phyloP scores from a whole-genome alignment of 202 grass and related monocot species.

The Sporobolus alterniflorus region DNA sequence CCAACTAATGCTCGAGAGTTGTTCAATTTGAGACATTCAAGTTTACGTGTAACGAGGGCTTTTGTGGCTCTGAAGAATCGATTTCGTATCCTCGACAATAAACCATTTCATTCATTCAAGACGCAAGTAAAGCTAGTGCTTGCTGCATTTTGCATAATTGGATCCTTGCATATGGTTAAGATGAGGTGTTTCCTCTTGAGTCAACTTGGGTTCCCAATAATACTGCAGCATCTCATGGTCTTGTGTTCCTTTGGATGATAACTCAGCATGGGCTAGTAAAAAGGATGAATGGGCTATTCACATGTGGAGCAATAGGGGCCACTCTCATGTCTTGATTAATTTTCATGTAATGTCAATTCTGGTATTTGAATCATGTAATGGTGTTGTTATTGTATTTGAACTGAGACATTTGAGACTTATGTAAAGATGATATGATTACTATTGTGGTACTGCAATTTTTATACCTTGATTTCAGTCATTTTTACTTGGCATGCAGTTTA shows the following conservation, averaged over 20 bases:
- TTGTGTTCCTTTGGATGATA: background rate
- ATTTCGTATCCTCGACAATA: background rate
- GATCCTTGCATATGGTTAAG: background rate
- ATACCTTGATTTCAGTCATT: no score
- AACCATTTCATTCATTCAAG: background rate
- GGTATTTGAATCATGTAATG: no score
- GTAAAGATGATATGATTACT: no score
- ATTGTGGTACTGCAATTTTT: no score
- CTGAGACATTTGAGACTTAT: no score
- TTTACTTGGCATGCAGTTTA: no score
- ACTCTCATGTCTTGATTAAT: no score
- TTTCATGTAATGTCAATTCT: no score
- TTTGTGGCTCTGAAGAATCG: background rate
- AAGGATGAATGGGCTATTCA: background rate
- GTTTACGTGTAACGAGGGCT: background rate
- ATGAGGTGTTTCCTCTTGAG: background rate
- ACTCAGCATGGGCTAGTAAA: background rate
- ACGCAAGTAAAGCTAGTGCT: background rate
- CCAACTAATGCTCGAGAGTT: background rate
- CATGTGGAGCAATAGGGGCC: background rate
- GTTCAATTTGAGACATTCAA: background rate
- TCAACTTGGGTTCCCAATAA: background rate
- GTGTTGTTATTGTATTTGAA: no score
- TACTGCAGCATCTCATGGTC: background rate
- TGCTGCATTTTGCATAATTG: background rate